These are phyloP conservation scores for Calonectria ilicicola DNA, from an alignment of 2,329 filamentous ascomycete genomes.

Conservation along the genomic window DNA sequence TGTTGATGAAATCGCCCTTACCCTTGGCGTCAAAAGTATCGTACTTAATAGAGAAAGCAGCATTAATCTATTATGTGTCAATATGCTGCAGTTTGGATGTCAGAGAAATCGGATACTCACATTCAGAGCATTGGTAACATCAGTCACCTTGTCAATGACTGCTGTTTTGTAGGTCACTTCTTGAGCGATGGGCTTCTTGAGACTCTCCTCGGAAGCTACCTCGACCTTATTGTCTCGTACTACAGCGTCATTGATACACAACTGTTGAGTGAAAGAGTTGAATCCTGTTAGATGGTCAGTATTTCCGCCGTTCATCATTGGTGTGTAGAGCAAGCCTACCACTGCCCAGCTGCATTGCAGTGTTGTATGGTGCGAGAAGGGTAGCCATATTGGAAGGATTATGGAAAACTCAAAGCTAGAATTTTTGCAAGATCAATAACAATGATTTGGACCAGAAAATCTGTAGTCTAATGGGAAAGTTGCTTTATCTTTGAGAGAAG, in stretches of 20 bases:
- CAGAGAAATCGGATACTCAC: not conserved
- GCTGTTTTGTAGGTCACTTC: constrained; percentile 20
- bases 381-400: constrained; percentile 1
- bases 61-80: constrained; percentile 11
- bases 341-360: constrained; percentile 22
- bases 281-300: constrained; percentile 6
- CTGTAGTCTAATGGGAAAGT: not conserved
- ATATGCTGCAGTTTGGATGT: not conserved
- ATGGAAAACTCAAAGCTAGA: not conserved
- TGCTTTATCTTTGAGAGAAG: not conserved
- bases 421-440: not conserved
- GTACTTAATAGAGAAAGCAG: constrained; percentile 20
- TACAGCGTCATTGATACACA: constrained; percentile 21
- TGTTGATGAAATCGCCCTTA: constrained; percentile 16
- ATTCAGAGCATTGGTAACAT: constrained; percentile 23
- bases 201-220: not conserved
- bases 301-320: not conserved
- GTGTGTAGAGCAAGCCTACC: not conserved
- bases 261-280: constrained; percentile 24
- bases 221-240: not conserved
- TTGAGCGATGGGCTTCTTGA: constrained; percentile 11
- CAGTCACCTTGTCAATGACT: constrained; percentile 22
- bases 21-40: constrained; percentile 13
- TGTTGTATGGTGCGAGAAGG: constrained; percentile 14
- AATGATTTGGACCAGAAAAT: not conserved